Conservation (phyloP, 441 rosid genomes). For the Populus tomentosa region DNA sequence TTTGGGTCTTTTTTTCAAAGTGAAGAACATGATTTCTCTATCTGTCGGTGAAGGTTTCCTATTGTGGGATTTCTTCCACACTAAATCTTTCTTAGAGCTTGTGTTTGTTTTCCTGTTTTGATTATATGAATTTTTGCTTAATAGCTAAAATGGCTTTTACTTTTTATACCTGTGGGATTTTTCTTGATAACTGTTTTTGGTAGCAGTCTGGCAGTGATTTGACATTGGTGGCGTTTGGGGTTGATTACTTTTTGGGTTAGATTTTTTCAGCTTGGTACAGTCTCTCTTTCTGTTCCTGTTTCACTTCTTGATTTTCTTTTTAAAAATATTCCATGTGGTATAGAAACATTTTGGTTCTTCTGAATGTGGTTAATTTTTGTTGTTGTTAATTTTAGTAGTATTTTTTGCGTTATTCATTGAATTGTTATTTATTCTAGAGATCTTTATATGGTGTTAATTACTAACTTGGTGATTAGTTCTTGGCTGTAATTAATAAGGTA, state of each 20-base stretch:
- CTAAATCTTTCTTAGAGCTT: background rate
- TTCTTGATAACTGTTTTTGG: background rate
- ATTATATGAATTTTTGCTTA: background rate
- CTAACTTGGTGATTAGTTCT: background rate
- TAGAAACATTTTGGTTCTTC: background rate
- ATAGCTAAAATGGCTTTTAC: conserved; percentile 2
- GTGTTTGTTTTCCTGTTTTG: conserved; percentile 5
- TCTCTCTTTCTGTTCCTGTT: background rate
- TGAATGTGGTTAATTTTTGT: background rate
- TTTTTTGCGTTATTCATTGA: background rate
- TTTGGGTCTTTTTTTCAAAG: background rate
- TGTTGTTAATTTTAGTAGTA: background rate
- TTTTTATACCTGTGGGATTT: background rate
- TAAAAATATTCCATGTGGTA: background rate
- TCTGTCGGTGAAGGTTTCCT: conserved; percentile 43
- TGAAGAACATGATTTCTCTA: conserved; percentile 6
- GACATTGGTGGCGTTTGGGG: background rate
- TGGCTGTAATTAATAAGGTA: background rate
- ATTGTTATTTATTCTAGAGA: background rate
- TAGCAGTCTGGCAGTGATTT: conserved; percentile 2
- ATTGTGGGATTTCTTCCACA: conserved; percentile 12
- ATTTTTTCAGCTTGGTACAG: background rate
- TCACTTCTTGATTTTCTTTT: background rate
- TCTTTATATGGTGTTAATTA: background rate
- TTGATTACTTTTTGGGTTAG: background rate